Conservation (phyloP, 2,329 filamentous ascomycete genomes). For the Emmonsia crescens region DNA sequence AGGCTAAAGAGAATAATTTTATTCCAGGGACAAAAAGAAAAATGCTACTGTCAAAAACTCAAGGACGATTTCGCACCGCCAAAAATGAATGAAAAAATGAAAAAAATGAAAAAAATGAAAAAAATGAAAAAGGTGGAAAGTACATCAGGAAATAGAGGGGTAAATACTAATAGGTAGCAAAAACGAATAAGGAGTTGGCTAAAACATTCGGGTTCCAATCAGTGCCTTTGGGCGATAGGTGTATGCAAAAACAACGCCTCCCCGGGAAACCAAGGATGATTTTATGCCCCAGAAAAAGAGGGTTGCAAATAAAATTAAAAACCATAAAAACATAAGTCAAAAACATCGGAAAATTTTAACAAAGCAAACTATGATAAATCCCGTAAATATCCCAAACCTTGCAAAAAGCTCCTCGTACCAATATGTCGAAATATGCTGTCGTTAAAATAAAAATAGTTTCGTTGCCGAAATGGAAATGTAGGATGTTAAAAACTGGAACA, state of each 20-base stretch:
- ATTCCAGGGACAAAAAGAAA: not conserved
- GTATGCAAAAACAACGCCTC: not conserved
- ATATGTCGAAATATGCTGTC: not conserved
- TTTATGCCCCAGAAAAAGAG: not conserved
- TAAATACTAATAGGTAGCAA: not conserved
- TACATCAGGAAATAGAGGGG: not conserved
- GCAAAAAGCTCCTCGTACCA: not conserved
- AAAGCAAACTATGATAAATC: not conserved
- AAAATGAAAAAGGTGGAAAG: not conserved
- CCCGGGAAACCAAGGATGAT: not conserved
- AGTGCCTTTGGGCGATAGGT: not conserved
- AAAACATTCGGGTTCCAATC: not conserved
- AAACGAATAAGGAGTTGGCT: not conserved
- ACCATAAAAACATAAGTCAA: too few species aligned
- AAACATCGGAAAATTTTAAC: not conserved
- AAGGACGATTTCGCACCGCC: not conserved
- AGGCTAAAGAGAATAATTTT: not conserved
- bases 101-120: not conserved
- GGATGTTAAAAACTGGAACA: not conserved
- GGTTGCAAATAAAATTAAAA: not conserved
- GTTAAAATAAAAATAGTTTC: not conserved
- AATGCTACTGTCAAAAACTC: not conserved
- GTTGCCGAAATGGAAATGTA: slow-evolving; percentile 3
- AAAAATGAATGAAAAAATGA: not conserved
- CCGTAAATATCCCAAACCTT: not conserved